Conservation (phyloP, 176 grass and related monocot genomes). For the Triticum dicoccoides region DNA sequence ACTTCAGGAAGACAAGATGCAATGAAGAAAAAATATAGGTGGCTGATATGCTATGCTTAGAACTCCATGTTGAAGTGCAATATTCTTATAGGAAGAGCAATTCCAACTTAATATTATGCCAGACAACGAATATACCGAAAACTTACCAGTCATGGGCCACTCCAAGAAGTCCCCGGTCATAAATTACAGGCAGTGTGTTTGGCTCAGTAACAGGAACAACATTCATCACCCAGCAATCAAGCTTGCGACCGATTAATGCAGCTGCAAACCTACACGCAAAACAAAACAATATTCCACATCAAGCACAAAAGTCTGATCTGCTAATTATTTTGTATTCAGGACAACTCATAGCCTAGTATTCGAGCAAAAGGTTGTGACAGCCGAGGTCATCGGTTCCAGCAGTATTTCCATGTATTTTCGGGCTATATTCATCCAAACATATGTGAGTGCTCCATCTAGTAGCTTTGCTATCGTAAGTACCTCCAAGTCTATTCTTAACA, state of each 20-base stretch:
- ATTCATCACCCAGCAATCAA: conserved; percentile 99
- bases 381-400: conserved; percentile 1
- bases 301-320: conserved; percentile 6
- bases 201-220: conserved; percentile 73
- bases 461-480: neutral
- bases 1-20: neutral
- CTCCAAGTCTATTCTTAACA: neutral
- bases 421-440: neutral
- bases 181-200: conserved; percentile 88
- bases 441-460: neutral
- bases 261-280: conserved; percentile 65
- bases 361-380: neutral
- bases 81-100: neutral
- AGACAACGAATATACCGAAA: conserved; percentile 1
- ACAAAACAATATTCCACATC: neutral
- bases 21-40: neutral
- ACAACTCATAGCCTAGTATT: neutral
- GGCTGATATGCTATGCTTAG: neutral
- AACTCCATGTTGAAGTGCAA: neutral
- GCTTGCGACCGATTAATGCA: conserved; percentile 62
- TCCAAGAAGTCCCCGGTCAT: conserved; percentile 92
- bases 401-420: neutral
- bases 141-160: conserved; percentile 91
- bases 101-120: conserved; percentile 25
- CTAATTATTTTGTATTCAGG: conserved; percentile 8